Evolutionary conservation across 345 rosid genomes (phyloP).

Genomic region (Lumnitzera racemosa): DNA sequence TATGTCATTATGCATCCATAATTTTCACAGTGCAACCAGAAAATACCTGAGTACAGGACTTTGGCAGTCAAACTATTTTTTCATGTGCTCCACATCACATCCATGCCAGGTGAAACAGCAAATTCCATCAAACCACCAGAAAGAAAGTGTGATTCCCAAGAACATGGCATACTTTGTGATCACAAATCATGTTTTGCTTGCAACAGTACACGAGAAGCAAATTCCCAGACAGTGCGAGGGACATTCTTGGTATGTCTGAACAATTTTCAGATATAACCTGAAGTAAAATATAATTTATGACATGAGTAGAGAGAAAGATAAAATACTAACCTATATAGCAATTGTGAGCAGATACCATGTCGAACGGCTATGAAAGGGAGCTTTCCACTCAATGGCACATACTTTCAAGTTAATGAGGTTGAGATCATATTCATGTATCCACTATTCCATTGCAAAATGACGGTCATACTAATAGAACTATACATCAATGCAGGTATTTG

Average conservation of each 20-base stretch:
- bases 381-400: conserved; percentile 94
- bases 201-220: conserved; percentile 57
- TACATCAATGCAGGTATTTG: conserved; percentile 58
- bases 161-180: conserved; percentile 37
- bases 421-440: neutral
- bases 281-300: neutral
- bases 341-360: conserved; percentile 67
- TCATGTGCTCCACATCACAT: conserved; percentile 8
- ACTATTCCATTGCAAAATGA: neutral
- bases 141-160: conserved; percentile 46
- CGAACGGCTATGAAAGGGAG: conserved; percentile 96
- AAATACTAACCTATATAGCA: neutral
- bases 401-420: conserved; percentile 95
- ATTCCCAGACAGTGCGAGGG: conserved; percentile 74
- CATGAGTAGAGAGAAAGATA: no score
- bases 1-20: neutral
- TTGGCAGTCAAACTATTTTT: neutral
- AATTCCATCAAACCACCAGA: conserved; percentile 59
- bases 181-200: conserved; percentile 69
- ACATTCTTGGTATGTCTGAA: conserved; percentile 65
- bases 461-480: neutral
- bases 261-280: conserved; percentile 6
- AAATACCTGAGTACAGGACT: neutral
- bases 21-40: neutral
- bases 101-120: conserved; percentile 70